A percentile compares a stretch with the other conserved stretches of the same genome.
Evolutionary conservation across 148 eudicot genomes (phyloP).

Genomic region (Rhododendron molle): DNA sequence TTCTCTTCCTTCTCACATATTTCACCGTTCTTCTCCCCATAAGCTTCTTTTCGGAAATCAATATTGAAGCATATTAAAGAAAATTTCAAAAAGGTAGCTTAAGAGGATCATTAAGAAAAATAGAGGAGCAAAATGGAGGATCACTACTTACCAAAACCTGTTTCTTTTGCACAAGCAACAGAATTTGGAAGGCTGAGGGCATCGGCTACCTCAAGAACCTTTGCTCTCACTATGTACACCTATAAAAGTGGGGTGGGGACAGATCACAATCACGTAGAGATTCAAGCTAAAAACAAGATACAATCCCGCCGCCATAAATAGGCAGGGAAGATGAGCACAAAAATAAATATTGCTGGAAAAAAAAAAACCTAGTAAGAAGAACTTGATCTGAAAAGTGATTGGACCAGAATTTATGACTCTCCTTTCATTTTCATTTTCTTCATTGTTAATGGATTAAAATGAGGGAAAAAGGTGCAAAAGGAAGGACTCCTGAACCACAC

Average conservation of each 20-base stretch:
- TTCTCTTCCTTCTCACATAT: not conserved
- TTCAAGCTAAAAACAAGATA: not conserved
- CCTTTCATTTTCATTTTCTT: not conserved
- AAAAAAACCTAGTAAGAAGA: not conserved
- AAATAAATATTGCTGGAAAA: not conserved
- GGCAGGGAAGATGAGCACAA: not conserved
- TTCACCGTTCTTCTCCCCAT: not conserved
- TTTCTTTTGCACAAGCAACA: not conserved
- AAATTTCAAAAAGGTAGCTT: not conserved
- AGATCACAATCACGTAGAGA: not conserved
- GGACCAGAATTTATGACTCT: not conserved
- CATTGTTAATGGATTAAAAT: not conserved
- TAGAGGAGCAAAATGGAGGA: not conserved
- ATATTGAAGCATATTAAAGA: not conserved
- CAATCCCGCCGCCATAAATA: not conserved
- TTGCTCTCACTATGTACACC: conserved; percentile 9
- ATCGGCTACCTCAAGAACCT: not conserved
- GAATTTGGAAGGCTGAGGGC: not conserved
- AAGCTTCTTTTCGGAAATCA: not conserved
- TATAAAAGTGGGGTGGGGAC: not conserved
- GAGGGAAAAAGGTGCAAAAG: not conserved
- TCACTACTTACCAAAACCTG: not conserved
- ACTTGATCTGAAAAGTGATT: not conserved
- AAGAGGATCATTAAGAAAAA: not conserved
- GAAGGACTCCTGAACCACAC: not conserved